Evolutionary conservation across 2,329 filamentous ascomycete species (phyloP).

Genomic region (Aphanoascus verrucosus): DNA sequence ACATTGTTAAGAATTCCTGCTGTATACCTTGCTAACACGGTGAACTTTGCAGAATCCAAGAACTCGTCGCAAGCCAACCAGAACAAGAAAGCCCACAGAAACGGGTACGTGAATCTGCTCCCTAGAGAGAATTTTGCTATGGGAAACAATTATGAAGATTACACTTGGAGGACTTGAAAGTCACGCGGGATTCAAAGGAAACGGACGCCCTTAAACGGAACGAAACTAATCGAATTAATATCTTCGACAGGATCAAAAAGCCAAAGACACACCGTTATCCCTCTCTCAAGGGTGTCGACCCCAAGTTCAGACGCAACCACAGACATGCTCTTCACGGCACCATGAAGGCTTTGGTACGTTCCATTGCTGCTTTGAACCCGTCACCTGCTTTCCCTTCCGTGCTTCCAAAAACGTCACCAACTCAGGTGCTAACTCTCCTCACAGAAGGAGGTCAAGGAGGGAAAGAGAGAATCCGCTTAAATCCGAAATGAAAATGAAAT

Average conservation of each 20-base stretch:
- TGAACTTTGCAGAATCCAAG: conserved; percentile 71
- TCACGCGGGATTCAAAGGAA: background rate
- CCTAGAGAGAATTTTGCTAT: background rate
- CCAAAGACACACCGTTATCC: conserved; percentile 98
- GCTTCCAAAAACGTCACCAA: background rate
- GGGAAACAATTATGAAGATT: background rate
- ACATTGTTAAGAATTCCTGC: background rate
- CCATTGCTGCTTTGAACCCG: conserved; percentile 5
- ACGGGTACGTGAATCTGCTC: conserved; percentile 61
- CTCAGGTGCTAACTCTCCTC: conserved; percentile 24
- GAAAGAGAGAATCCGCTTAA: conserved; percentile 82
- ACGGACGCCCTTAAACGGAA: background rate
- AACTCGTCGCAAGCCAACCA: conserved; percentile 99
- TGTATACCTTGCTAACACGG: background rate
- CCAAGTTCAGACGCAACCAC: conserved; percentile 99
- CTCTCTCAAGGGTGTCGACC: conserved; percentile 95
- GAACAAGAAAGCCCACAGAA: conserved; percentile 96
- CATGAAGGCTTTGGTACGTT: conserved; percentile 87
- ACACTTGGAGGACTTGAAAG: background rate
- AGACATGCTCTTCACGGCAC: conserved; percentile 99
- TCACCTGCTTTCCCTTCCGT: background rate
- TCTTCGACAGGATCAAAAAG: conserved; percentile 86
- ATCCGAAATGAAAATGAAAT: conserved; percentile 25
- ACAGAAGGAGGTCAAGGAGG: conserved; percentile 96
- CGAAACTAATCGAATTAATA: background rate